Percentiles rank a stretch among this genome's conserved stretches.
These are phyloP conservation scores for Ogataea glucozyma DNA, from an alignment of 805 yeast genomes.

Conservation along the genomic window DNA sequence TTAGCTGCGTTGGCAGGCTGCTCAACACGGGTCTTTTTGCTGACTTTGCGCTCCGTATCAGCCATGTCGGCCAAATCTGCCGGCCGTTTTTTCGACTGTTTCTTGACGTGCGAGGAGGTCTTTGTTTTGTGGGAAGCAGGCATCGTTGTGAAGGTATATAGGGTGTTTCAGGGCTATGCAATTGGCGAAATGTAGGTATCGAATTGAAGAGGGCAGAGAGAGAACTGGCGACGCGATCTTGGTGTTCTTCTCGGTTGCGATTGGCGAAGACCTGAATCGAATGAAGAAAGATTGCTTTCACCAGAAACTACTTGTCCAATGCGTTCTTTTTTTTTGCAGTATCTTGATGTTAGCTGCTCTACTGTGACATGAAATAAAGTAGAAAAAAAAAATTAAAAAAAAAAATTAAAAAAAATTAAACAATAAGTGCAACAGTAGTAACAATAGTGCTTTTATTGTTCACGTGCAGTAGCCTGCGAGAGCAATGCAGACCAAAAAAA, in stretches of 20 bases:
- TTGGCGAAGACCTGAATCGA: too few relatives aligned
- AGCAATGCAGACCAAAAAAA: slow-evolving; percentile 8
- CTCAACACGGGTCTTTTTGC: too few relatives aligned
- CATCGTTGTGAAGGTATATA: too few relatives aligned
- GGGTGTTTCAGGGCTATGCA: too few relatives aligned
- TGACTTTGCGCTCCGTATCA: too few relatives aligned
- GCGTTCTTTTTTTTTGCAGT: too few relatives aligned
- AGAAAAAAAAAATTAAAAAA: background rate
- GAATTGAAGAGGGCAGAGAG: too few relatives aligned
- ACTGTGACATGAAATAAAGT: slow-evolving; percentile 7
- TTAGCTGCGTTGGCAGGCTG: too few relatives aligned
- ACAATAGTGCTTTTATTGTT: background rate
- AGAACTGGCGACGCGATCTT: too few relatives aligned
- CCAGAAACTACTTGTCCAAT: slow-evolving; percentile 1
- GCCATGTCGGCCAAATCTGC: background rate
- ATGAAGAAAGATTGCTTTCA: too few relatives aligned
- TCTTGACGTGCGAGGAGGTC: background rate
- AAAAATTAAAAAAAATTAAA: slow-evolving; percentile 2
- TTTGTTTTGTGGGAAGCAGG: background rate
- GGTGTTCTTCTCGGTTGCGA: too few relatives aligned
- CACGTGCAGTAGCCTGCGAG: background rate
- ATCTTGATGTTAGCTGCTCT: slow-evolving; percentile 5
- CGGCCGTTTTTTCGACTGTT: slow-evolving; percentile 4
- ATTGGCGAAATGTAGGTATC: too few relatives aligned
- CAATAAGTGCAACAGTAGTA: background rate